Conservation (phyloP, 2,329 filamentous ascomycete genomes). For the Aspergillus costaricaensis region DNA sequence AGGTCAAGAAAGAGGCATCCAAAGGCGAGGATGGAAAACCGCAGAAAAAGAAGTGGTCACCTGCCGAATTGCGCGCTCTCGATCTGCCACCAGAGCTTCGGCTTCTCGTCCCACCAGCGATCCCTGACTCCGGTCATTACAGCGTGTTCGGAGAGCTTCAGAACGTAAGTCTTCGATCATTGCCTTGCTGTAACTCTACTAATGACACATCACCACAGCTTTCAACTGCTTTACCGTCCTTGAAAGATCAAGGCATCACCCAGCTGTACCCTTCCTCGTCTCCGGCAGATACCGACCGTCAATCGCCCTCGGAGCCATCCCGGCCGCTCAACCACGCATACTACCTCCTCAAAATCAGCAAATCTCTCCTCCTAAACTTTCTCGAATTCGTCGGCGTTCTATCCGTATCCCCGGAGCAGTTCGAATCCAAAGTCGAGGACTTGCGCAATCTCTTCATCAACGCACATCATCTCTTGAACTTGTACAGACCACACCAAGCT, state of each 20-base stretch:
- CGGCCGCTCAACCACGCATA: slow-evolving; percentile 54
- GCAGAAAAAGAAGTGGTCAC: slow-evolving; percentile 36
- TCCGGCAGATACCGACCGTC: slow-evolving; percentile 57
- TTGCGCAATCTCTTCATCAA: slow-evolving; percentile 83
- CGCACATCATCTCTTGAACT: slow-evolving; percentile 88
- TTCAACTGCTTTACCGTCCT: slow-evolving; percentile 63
- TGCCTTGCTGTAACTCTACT: background rate
- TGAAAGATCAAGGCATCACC: slow-evolving; percentile 70
- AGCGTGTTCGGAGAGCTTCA: slow-evolving; percentile 71
- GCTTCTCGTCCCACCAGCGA: slow-evolving; percentile 77
- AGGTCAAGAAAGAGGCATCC: slow-evolving; percentile 47
- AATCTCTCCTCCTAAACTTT: slow-evolving; percentile 85
- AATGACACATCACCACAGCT: slow-evolving; percentile 36
- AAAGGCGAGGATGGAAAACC: slow-evolving; percentile 32
- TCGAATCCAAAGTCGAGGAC: slow-evolving; percentile 72
- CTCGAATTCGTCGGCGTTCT: slow-evolving; percentile 78
- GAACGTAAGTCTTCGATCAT: slow-evolving; percentile 45
- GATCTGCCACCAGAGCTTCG: slow-evolving; percentile 70
- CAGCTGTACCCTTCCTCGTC: slow-evolving; percentile 64
- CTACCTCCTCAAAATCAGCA: slow-evolving; percentile 74
- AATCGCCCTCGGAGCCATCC: slow-evolving; percentile 42
- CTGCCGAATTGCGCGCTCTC: slow-evolving; percentile 36
- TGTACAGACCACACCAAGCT: slow-evolving; percentile 91
- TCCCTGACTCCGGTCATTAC: slow-evolving; percentile 71
- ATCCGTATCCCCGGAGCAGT: slow-evolving; percentile 65